Evolutionary conservation across 192 early-diverging fungal genomes (phyloP).

Genomic region (Gryganskiella cystojenkinii): DNA sequence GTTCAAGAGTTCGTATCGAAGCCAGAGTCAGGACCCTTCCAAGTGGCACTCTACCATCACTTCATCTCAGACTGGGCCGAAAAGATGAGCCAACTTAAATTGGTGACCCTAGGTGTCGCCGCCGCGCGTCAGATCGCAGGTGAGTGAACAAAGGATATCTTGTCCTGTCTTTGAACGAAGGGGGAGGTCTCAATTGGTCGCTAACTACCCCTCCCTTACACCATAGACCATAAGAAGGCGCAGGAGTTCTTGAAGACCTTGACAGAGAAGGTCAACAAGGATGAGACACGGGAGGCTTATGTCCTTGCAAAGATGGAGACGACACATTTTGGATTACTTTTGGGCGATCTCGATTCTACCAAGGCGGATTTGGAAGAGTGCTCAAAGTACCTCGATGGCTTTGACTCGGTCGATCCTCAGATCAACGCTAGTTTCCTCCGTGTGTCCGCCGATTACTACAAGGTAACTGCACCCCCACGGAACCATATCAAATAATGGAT

Average conservation of each 20-base stretch:
- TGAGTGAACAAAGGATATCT: constrained; percentile 20
- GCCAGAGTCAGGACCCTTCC: constrained; percentile 79
- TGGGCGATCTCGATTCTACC: constrained; percentile 86
- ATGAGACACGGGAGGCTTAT: constrained; percentile 84
- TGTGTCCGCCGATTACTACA: constrained; percentile 96
- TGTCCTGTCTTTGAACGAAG: neutral
- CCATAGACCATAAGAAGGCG: constrained; percentile 71
- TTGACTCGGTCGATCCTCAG: constrained; percentile 82
- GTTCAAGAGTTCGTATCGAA: constrained; percentile 83
- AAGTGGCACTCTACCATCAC: constrained; percentile 86
- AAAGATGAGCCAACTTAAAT: constrained; percentile 94
- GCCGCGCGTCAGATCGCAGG: constrained; percentile 81
- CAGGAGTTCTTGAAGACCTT: constrained; percentile 81
- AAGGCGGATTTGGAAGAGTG: constrained; percentile 86
- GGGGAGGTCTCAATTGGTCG: neutral
- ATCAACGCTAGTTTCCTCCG: constrained; percentile 96
- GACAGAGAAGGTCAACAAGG: constrained; percentile 75
- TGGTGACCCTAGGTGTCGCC: constrained; percentile 84
- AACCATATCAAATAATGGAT: no score
- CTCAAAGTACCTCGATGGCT: constrained; percentile 82
- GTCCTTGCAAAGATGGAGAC: constrained; percentile 88
- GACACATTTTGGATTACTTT: constrained; percentile 83
- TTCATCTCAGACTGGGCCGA: constrained; percentile 95
- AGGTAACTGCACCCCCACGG: constrained; percentile 67
- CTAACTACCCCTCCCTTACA: neutral